Evolutionary conservation across 345 rosid genomes (phyloP).

Genomic region (Abelmoschus esculentus): DNA sequence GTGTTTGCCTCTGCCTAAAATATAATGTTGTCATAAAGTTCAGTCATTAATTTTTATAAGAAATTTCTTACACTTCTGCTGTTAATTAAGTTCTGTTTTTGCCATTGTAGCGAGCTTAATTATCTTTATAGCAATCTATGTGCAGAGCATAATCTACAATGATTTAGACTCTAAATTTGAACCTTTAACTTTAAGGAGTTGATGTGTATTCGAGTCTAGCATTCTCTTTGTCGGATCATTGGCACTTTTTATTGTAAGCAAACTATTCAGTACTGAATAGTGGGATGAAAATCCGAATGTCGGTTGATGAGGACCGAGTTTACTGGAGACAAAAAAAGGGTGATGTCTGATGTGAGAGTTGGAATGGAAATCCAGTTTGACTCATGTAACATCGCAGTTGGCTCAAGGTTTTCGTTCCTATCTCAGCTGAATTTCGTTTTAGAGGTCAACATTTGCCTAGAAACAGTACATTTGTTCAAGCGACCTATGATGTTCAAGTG

Average conservation of each 20-base stretch:
- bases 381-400: too few species aligned
- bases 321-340: constrained; percentile 67
- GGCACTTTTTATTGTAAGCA: not conserved
- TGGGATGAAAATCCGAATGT: constrained; percentile 20
- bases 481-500: not conserved
- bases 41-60: too few species aligned
- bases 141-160: too few species aligned
- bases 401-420: constrained; percentile 44
- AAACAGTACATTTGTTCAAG: not conserved
- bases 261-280: constrained; percentile 11
- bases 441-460: not conserved
- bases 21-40: too few species aligned
- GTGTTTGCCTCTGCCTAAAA: too few species aligned
- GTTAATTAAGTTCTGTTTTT: too few species aligned
- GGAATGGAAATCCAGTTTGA: too few species aligned
- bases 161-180: too few species aligned
- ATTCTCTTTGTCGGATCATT: too few species aligned
- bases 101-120: too few species aligned
- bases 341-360: not conserved
- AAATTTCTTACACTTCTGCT: too few species aligned
- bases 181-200: too few species aligned
- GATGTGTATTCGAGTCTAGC: not conserved
- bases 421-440: not conserved
- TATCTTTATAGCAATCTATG: not conserved
- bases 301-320: constrained; percentile 90